Evolutionary conservation across 2,329 filamentous ascomycete genomes (phyloP).

Genomic region (Epichloe bromicola): DNA sequence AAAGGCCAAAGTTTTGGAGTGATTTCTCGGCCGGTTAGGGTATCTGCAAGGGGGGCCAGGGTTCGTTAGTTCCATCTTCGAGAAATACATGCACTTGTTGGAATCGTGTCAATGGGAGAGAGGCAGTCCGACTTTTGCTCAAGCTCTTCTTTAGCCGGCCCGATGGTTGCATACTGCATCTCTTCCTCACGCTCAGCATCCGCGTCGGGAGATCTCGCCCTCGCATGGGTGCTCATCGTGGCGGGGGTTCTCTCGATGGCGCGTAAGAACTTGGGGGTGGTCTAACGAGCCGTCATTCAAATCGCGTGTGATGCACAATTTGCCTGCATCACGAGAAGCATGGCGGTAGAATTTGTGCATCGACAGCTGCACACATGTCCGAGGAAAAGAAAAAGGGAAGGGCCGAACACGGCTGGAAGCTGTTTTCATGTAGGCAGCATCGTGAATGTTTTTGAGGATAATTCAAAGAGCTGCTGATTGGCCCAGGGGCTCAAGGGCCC

Average conservation of each 20-base stretch:
- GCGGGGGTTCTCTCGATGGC: neutral
- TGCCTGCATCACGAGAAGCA: neutral
- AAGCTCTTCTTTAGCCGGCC: slow-evolving; percentile 28
- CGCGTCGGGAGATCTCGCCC: slow-evolving; percentile 19
- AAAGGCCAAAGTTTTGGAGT: slow-evolving; percentile 68
- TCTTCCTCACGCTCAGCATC: slow-evolving; percentile 37
- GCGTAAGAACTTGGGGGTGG: neutral
- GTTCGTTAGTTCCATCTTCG: neutral
- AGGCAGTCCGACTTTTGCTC: slow-evolving; percentile 26
- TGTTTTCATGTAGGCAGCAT: too few relatives aligned
- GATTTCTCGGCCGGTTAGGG: slow-evolving; percentile 71
- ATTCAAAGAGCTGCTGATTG: too few relatives aligned
- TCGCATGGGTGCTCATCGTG: neutral
- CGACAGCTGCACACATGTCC: too few relatives aligned
- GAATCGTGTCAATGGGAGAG: neutral
- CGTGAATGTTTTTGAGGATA: too few relatives aligned
- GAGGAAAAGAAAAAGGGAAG: too few relatives aligned
- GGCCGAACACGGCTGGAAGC: too few relatives aligned
- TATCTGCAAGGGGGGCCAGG: slow-evolving; percentile 39
- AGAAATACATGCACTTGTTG: neutral
- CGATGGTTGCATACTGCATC: slow-evolving; percentile 33
- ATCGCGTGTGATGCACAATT: neutral
- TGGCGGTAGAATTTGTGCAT: neutral
- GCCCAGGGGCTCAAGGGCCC: too few relatives aligned
- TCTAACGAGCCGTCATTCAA: neutral